Evolutionary conservation across 2,329 filamentous ascomycete species (phyloP).

Genomic region (Aspergillus hiratsukae): DNA sequence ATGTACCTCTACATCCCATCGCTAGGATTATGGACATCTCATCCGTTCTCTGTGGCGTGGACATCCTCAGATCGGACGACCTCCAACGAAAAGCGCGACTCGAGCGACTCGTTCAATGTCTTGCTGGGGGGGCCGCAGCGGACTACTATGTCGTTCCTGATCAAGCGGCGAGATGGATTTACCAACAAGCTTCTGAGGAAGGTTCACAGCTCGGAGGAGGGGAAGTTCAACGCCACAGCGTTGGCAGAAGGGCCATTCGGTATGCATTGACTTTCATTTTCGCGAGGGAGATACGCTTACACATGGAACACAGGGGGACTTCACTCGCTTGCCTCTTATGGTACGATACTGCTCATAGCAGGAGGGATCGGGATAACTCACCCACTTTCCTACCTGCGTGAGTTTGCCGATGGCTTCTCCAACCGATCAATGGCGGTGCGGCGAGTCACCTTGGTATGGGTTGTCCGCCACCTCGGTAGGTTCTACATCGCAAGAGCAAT

Average conservation of each 20-base stretch:
- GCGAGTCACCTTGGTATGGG: constrained; percentile 28
- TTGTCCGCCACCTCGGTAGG: constrained; percentile 30
- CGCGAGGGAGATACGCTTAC: not conserved
- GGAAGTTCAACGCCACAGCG: constrained; percentile 22
- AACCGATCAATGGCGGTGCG: constrained; percentile 22
- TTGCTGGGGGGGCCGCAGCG: constrained; percentile 22
- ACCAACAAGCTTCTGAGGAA: constrained; percentile 29
- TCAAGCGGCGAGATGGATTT: constrained; percentile 32
- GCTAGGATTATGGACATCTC: constrained; percentile 39
- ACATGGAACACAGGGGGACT: constrained; percentile 19
- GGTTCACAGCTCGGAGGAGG: constrained; percentile 21
- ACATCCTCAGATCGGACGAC: constrained; percentile 19
- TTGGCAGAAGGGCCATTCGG: constrained; percentile 35
- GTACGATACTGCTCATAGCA: constrained; percentile 31
- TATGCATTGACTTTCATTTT: constrained; percentile 9
- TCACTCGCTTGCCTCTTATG: constrained; percentile 29
- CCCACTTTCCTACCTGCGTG: constrained; percentile 30
- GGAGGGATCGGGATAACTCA: constrained; percentile 38
- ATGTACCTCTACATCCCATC: constrained; percentile 55
- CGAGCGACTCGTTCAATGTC: constrained; percentile 26
- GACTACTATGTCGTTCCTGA: constrained; percentile 29
- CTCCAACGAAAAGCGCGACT: constrained; percentile 23
- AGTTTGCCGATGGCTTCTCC: constrained; percentile 24
- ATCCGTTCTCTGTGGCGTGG: constrained; percentile 42
- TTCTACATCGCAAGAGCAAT: not conserved